Percentiles rank a stretch among this genome's conserved stretches.
Conservation (phyloP, 1,139 yeast genomes). For the Sporopachydermia cereana region DNA sequence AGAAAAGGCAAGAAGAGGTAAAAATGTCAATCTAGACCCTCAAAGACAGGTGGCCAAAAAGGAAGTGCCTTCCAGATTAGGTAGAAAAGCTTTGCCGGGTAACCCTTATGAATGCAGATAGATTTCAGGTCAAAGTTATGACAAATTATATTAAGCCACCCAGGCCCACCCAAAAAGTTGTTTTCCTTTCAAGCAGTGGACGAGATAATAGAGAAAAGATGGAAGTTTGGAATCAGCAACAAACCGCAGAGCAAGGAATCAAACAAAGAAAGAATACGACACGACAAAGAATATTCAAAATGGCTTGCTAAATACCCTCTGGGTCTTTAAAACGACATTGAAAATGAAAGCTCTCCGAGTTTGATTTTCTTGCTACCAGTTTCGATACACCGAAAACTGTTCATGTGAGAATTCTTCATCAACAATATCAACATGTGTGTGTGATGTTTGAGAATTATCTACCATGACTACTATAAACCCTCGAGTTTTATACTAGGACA, state of each 20-base stretch:
- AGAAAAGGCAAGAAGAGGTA: no score
- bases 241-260: background rate
- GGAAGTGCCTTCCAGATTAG: no score
- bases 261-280: background rate
- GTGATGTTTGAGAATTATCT: constrained; percentile 1
- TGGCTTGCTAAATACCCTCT: constrained; percentile 6
- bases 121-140: no score
- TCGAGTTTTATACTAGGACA: constrained; percentile 1
- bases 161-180: no score
- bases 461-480: constrained; percentile 5
- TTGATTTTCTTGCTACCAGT: background rate
- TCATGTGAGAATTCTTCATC: constrained; percentile 4
- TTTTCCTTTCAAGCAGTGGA: no score
- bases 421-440: background rate
- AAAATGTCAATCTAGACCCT: no score
- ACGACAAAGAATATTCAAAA: background rate
- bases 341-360: constrained; percentile 1
- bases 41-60: no score
- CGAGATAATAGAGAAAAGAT: no score
- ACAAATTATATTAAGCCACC: no score
- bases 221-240: no score
- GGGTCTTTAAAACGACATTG: background rate
- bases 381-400: background rate
- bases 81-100: no score
- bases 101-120: no score